phyloP scores from a whole-genome alignment of 176 grass and related monocot genomes.

The Coix lacrymajobi region DNA sequence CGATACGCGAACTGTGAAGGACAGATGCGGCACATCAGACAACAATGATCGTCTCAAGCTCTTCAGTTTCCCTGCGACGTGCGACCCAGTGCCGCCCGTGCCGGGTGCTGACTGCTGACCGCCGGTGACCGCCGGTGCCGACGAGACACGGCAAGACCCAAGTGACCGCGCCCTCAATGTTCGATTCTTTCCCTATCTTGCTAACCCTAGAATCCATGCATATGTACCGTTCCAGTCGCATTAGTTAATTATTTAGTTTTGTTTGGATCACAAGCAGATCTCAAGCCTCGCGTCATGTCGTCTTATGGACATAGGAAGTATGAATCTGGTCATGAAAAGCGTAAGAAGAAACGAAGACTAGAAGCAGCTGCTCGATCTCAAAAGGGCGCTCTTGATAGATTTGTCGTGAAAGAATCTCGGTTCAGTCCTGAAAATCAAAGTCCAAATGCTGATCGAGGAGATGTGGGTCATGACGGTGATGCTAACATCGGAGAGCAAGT shows the following conservation, averaged over 20 bases:
- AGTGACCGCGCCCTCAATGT: background rate
- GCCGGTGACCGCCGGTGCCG: background rate
- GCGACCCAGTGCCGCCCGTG: background rate
- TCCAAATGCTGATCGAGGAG: background rate
- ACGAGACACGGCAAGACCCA: background rate
- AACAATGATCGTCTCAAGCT: background rate
- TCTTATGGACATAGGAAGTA: background rate
- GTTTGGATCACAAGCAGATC: background rate
- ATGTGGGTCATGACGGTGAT: background rate
- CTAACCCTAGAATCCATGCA: background rate
- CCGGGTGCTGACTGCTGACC: background rate
- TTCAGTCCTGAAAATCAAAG: background rate
- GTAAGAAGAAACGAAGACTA: background rate
- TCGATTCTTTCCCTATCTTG: background rate
- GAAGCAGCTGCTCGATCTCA: background rate
- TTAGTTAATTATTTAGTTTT: background rate
- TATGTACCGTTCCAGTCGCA: background rate
- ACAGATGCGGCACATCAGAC: background rate
- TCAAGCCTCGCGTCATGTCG: background rate
- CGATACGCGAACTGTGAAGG: background rate
- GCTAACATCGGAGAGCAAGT: background rate
- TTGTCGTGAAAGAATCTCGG: background rate
- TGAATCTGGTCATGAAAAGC: background rate
- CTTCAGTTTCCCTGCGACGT: background rate
- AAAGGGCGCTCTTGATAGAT: background rate